phyloP scores from a whole-genome alignment of 331 rosid species.

The Prunus yedoensis region DNA sequence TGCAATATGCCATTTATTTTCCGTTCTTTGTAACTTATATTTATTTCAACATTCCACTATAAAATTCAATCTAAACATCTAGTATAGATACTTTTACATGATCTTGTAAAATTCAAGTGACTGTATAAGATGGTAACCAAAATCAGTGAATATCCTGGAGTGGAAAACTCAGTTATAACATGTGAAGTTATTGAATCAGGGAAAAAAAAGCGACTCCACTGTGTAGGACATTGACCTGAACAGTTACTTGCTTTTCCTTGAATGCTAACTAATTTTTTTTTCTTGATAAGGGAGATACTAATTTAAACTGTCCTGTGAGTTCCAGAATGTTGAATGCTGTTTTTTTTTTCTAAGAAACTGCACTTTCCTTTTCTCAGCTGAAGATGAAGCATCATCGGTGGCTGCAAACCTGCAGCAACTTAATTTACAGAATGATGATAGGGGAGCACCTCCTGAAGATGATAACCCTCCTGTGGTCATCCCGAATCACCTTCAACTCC shows the following conservation, averaged over 20 bases:
- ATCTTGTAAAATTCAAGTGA: not conserved
- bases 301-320: not conserved
- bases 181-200: not conserved
- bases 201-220: not conserved
- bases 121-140: too few relatives aligned
- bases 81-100: not conserved
- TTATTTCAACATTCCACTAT: not conserved
- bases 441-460: slow-evolving; percentile 60
- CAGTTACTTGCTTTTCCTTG: not conserved
- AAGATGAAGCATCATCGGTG: slow-evolving; percentile 63
- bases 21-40: not conserved
- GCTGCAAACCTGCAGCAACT: slow-evolving; percentile 74
- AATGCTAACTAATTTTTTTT: not conserved
- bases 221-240: not conserved
- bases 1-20: not conserved
- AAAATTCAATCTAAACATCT: not conserved
- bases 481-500: slow-evolving; percentile 90
- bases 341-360: not conserved
- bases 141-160: not conserved
- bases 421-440: slow-evolving; percentile 59
- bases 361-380: slow-evolving; percentile 42
- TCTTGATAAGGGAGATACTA: not conserved
- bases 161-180: not conserved
- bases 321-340: not conserved
- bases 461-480: slow-evolving; percentile 75